Evolutionary conservation across 2,329 filamentous ascomycete species (phyloP).

Genomic region (Microcyclospora tardicrescens): DNA sequence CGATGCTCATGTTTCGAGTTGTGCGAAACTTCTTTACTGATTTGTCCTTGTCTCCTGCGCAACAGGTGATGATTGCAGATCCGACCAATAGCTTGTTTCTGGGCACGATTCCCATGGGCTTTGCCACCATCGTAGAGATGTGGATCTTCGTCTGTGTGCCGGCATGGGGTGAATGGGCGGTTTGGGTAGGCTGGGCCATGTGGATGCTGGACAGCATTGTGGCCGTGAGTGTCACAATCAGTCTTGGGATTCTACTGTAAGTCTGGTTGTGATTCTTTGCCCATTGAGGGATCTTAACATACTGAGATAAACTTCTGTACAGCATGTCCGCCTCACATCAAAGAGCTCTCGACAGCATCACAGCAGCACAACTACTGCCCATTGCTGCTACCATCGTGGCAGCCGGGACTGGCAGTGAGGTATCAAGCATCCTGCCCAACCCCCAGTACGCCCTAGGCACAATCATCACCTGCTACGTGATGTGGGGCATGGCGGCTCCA

Average conservation of each 20-base stretch:
- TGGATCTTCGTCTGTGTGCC: constrained; percentile 17
- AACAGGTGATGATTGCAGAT: constrained; percentile 50
- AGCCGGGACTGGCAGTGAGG: constrained; percentile 49
- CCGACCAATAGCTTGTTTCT: constrained; percentile 56
- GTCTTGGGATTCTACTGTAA: constrained; percentile 28
- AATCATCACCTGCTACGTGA: constrained; percentile 49
- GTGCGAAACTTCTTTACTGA: no score
- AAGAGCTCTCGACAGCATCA: constrained; percentile 42
- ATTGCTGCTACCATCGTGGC: constrained; percentile 56
- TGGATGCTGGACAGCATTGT: constrained; percentile 39
- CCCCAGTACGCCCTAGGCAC: constrained; percentile 46
- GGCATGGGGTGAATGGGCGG: constrained; percentile 31
- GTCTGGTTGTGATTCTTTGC: not conserved
- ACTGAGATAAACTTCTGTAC: not conserved
- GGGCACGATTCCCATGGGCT: constrained; percentile 26
- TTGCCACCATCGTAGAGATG: constrained; percentile 20
- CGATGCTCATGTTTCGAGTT: no score
- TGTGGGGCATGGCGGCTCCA: constrained; percentile 54
- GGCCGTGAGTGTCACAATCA: constrained; percentile 25
- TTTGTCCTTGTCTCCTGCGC: no score
- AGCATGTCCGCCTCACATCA: constrained; percentile 17
- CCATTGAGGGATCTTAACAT: constrained; percentile 1
- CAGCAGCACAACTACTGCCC: constrained; percentile 51
- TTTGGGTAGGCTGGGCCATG: constrained; percentile 32
- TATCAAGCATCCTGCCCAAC: constrained; percentile 48